Evolutionary conservation across 148 eudicot species (phyloP), one percentile per base, ranked within the genome.

Genomic region (Silene latifolia): DNA sequence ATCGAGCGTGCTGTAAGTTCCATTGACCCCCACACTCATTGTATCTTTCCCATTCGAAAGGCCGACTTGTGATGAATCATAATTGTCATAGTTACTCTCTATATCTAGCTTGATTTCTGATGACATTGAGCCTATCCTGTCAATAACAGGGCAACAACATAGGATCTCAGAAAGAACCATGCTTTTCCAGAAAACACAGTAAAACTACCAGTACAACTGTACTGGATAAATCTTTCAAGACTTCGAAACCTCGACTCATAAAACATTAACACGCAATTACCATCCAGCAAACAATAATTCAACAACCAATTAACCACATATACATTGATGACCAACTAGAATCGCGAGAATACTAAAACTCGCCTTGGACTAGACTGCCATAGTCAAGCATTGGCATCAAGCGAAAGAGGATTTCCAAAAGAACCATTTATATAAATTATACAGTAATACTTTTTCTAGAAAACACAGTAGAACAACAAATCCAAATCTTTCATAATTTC

Each of bases 101-200:
- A 80, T 76, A 32, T 88, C 90, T 71, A 86, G 53, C 83, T 87
- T 87, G 75, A 81, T 71, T 80, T 84, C 83, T 71, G 87, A 76
- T 35, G 89, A 80, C 95, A 90, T 90, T 51, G 77, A 61, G 81
- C 69, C 53, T 72, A 82, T 47, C 73, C 90, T 83, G 83, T n/a
- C 19, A 58, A 5, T 6, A 69, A 15, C 7, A 10, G 9, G 66
- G n/a, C n/a, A n/a, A n/a, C n/a, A 56, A 70, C 25, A 59, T 57
- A 44, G 68, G 65, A 39, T 35, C 57, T 73, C 46, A 68, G 56
- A 64, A 68, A 56, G 19, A 14, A 27, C 4, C 13, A 9, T n/a
- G 14, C 0, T 35, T 35, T 64, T 67, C 32, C 44, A 9, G 39
- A 56, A 18, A 47, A 35, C 69, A 35, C 25, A 42, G 53, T 3